A percentile compares a stretch with the other conserved stretches of the same genome.
phyloP scores from a whole-genome alignment of 2,329 filamentous ascomycete genomes.

The Thyridium curvatum region DNA sequence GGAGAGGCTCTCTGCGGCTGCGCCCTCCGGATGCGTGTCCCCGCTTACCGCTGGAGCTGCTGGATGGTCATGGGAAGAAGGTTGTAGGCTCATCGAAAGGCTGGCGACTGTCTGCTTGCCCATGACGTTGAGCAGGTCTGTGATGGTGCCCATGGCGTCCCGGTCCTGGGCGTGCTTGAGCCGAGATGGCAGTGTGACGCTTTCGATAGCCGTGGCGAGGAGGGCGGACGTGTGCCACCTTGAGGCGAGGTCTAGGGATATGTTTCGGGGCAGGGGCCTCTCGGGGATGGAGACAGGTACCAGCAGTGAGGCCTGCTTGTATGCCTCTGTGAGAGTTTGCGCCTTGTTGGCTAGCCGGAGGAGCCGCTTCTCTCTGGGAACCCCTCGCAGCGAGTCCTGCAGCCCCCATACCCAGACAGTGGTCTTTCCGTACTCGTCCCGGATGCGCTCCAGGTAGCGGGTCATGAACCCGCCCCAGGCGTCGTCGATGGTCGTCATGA shows the following conservation, averaged over 20 bases:
- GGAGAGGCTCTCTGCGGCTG: conserved; percentile 14
- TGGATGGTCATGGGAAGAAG: conserved; percentile 15
- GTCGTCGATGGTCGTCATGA: conserved; percentile 66
- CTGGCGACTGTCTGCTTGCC: conserved; percentile 77
- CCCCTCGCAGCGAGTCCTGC: conserved; percentile 52
- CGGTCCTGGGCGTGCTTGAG: conserved; percentile 43
- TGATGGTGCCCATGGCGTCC: conserved; percentile 54
- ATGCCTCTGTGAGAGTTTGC: conserved; percentile 61
- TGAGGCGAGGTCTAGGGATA: conserved; percentile 56
- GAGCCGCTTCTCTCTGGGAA: conserved; percentile 53
- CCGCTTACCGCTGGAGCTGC: neutral
- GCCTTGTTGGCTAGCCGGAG: conserved; percentile 68
- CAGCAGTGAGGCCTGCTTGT: conserved; percentile 67
- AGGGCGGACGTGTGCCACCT: conserved; percentile 78
- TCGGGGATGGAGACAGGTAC: conserved; percentile 67
- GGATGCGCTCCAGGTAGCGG: conserved; percentile 67
- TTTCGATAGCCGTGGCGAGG: conserved; percentile 71
- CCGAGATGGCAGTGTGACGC: conserved; percentile 68
- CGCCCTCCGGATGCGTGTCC: neutral
- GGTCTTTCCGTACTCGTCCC: conserved; percentile 88
- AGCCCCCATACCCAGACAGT: conserved; percentile 83
- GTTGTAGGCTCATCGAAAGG: conserved; percentile 53
- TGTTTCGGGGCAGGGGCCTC: conserved; percentile 43
- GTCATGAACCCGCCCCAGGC: conserved; percentile 76
- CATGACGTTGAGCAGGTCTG: conserved; percentile 62